Conservation (phyloP, 2,329 filamentous ascomycete genomes). For the Fusarium sarcochroum region DNA sequence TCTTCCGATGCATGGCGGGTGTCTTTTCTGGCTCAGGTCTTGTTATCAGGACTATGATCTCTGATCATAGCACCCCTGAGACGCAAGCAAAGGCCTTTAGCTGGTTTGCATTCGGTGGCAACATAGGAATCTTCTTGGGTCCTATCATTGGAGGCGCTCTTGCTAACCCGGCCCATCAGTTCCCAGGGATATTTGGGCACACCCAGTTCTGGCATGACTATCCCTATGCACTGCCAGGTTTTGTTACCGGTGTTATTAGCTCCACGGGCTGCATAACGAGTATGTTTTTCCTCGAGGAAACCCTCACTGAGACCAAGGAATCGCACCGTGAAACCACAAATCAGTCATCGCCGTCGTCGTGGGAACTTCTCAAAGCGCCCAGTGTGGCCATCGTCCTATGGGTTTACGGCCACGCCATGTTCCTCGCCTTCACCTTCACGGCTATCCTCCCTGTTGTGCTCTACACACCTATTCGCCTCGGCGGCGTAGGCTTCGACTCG, state of each 20-base stretch:
- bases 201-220: slow-evolving; percentile 62
- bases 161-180: slow-evolving; percentile 76
- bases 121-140: slow-evolving; percentile 80
- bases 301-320: slow-evolving; percentile 54
- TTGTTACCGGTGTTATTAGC: slow-evolving; percentile 70
- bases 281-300: slow-evolving; percentile 74
- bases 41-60: slow-evolving; percentile 82
- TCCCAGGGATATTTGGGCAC: slow-evolving; percentile 66
- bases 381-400: slow-evolving; percentile 77
- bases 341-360: slow-evolving; percentile 40
- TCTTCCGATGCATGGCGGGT: slow-evolving; percentile 79
- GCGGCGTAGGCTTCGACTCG: slow-evolving; percentile 75
- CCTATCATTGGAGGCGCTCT: slow-evolving; percentile 78
- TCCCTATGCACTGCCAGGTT: slow-evolving; percentile 69
- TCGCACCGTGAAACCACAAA: slow-evolving; percentile 5
- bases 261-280: slow-evolving; percentile 66
- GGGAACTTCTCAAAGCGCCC: slow-evolving; percentile 69
- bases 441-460: slow-evolving; percentile 78
- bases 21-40: slow-evolving; percentile 81
- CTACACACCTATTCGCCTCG: slow-evolving; percentile 72
- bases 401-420: slow-evolving; percentile 75
- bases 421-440: slow-evolving; percentile 80
- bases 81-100: slow-evolving; percentile 82
- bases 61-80: slow-evolving; percentile 76
- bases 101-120: slow-evolving; percentile 82